Conservation (phyloP, 2,329 filamentous ascomycete species). For the Fusarium oxysporum region DNA sequence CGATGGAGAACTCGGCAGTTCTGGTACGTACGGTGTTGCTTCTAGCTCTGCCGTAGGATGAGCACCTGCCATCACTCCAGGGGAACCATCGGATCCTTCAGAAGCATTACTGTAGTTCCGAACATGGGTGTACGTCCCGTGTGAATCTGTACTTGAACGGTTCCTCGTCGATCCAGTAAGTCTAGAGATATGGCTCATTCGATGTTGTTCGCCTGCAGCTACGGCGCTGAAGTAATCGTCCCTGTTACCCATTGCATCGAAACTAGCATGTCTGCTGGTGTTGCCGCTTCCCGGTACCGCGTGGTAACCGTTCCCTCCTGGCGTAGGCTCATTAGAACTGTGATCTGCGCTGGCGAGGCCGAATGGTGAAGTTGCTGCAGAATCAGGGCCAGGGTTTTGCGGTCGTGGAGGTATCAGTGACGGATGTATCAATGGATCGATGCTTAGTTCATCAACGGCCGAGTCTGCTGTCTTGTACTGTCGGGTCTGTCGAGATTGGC, state of each 20-base stretch:
- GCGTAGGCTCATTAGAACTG: conserved; percentile 47
- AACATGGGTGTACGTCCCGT: conserved; percentile 51
- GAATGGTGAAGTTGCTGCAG: conserved; percentile 33
- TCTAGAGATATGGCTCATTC: conserved; percentile 36
- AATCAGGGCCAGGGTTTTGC: conserved; percentile 40
- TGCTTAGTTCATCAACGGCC: conserved; percentile 57
- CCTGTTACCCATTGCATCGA: conserved; percentile 42
- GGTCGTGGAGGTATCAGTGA: conserved; percentile 49
- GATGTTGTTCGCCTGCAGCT: conserved; percentile 10
- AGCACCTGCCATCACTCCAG: conserved; percentile 39
- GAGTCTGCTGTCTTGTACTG: conserved; percentile 56
- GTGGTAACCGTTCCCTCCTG: conserved; percentile 43
- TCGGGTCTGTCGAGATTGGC: conserved; percentile 50
- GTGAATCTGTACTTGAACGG: conserved; percentile 54
- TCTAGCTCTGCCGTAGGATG: conserved; percentile 52
- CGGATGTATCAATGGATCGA: conserved; percentile 57
- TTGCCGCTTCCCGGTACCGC: conserved; percentile 38
- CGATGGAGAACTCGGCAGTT: conserved; percentile 51
- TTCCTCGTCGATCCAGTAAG: conserved; percentile 41
- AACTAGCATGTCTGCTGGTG: conserved; percentile 46
- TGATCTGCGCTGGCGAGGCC: conserved; percentile 36
- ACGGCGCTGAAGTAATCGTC: conserved; percentile 48
- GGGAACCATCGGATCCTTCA: conserved; percentile 53
- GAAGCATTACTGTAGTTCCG: conserved; percentile 59
- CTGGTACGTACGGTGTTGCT: conserved; percentile 49